These are phyloP conservation scores for Buxus sempervirens DNA, from an alignment of 164 flowering plant species.

Conservation along the genomic window DNA sequence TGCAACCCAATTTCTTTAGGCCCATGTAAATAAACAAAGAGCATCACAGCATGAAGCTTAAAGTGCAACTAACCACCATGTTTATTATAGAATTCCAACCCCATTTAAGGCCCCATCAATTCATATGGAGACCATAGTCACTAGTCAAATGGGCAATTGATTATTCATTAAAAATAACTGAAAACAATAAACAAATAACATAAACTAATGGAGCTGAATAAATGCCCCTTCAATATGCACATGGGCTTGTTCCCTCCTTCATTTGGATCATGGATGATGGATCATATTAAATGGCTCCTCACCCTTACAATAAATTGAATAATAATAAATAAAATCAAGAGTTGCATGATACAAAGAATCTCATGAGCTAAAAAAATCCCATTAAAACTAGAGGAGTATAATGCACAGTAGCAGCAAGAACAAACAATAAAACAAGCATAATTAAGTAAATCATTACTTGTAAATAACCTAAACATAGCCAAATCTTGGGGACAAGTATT, in stretches of 20 bases:
- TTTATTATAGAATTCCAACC: no score
- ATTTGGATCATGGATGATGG: conserved; percentile 10
- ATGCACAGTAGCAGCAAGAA: conserved; percentile 12
- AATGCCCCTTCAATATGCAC: conserved; percentile 47
- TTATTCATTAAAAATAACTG: no score
- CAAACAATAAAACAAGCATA: conserved; percentile 12
- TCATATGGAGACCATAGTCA: no score
- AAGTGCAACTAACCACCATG: no score
- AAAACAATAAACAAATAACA: not conserved
- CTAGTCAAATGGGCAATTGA: no score
- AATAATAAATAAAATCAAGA: conserved; percentile 3
- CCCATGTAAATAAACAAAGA: not conserved
- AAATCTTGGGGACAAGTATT: conserved; percentile 15
- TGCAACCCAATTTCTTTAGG: not conserved
- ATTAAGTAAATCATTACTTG: conserved; percentile 19
- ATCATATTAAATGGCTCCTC: not conserved
- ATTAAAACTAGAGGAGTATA: conserved; percentile 24
- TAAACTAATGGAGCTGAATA: not conserved
- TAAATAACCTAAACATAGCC: conserved; percentile 29
- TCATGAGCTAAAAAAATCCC: not conserved
- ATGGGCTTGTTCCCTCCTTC: conserved; percentile 51
- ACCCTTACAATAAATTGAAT: not conserved
- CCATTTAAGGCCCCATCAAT: no score
- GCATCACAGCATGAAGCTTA: no score
- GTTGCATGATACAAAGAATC: conserved; percentile 20